Conservation (phyloP, 768 basidiomycete species). For the Cystofilobasidium capitatum region DNA sequence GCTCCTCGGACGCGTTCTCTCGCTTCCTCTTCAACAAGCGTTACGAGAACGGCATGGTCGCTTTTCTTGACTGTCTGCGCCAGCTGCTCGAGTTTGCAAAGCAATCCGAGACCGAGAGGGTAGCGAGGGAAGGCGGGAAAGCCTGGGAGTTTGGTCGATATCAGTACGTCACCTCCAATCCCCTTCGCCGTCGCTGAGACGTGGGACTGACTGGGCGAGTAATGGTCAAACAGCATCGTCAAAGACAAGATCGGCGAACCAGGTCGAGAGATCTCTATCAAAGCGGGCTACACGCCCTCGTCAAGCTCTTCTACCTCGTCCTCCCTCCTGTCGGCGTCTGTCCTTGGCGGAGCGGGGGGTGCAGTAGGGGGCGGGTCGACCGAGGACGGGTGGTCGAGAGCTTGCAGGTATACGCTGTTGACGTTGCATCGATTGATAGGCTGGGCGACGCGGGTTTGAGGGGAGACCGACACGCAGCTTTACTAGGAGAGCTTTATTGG, state of each 20-base stretch:
- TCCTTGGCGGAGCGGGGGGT: not conserved
- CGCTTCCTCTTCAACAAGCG: conserved; percentile 85
- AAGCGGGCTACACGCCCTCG: conserved; percentile 19
- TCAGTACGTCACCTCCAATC: conserved; percentile 61
- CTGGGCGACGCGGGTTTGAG: conserved; percentile 6
- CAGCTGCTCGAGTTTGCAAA: conserved; percentile 70
- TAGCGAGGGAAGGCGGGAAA: conserved; percentile 48
- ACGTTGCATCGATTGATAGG: conserved; percentile 23
- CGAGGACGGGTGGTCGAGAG: conserved; percentile 22
- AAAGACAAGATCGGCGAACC: conserved; percentile 90
- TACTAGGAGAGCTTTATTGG: too few relatives aligned
- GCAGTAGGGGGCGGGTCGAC: not conserved
- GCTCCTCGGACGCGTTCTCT: conserved; percentile 84
- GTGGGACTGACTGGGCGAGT: too few relatives aligned
- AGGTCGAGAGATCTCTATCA: conserved; percentile 20
- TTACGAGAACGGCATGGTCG: conserved; percentile 93
- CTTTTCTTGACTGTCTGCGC: conserved; percentile 86
- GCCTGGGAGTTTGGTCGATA: conserved; percentile 58
- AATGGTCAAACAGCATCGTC: conserved; percentile 50
- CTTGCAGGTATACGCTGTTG: conserved; percentile 23
- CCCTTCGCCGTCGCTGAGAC: too few relatives aligned
- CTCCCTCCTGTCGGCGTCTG: not conserved
- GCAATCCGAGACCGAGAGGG: conserved; percentile 28
- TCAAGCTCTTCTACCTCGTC: not conserved
- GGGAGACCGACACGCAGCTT: too few relatives aligned